Evolutionary conservation across 2,329 filamentous ascomycete genomes (phyloP), one percentile per base, ranked within the genome.

Genomic region (Phaeosphaeriaceae sp.): DNA sequence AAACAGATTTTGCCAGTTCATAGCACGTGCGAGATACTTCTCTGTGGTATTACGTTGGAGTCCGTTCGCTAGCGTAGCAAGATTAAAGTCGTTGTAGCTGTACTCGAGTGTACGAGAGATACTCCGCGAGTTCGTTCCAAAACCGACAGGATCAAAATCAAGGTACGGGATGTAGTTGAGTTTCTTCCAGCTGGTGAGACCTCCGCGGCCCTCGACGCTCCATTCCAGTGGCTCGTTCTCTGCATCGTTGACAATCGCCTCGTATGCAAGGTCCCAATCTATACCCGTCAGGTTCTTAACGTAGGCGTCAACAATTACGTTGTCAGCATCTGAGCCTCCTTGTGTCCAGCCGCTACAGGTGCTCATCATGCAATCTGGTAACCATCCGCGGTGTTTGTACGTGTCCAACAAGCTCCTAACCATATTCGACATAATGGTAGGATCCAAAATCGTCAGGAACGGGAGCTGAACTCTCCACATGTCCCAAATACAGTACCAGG

Each of bases 311-410:
- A 88, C 86, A 2, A 93, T 78, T 0, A 93, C 83, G 17, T 89
- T 84, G 67, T 93, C 91, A 2, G 91, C 90, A 59, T 93, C 92
- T 0, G 89, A 91, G 0, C 91, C 91, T 11, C 91, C 90, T 78
- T 93, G 91, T 0, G 90, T 93, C 68, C 85, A 89, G 0, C 91
- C 91, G 71, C 90, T 91, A 72, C 86, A 91, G 1, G 92, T 81
- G n/a, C 84, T 88, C 90, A 93, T 93, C 35, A 89, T 87, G 63
- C 90, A 93, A 68, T 93, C 91, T 0, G 91, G 91, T 0, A 93
- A 80, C 82, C 88, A 92, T 1, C 90, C 91, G 63, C 90, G 85
- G 56, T 92, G 84, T 24, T 86, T 83, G 65, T 92, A 93, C 0
- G 86, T 91, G 58, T 92, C 90, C 19, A 93, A 85, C 30, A 93